These are phyloP conservation scores for Fusarium pilosicola DNA, from an alignment of 2,329 filamentous ascomycete genomes.

Conservation along the genomic window DNA sequence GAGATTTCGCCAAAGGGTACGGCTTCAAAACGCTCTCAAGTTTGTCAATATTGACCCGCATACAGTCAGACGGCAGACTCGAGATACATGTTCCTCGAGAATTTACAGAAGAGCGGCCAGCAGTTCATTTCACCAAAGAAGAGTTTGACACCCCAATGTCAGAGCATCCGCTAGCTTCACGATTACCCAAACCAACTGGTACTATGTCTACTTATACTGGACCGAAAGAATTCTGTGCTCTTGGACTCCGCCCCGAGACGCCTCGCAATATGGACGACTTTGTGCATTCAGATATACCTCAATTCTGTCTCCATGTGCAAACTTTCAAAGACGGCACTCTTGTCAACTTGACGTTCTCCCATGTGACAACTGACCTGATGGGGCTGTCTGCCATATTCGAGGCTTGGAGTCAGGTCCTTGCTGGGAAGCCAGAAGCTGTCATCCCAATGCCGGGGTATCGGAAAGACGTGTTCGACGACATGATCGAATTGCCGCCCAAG, in stretches of 20 bases:
- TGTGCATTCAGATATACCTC: conserved; percentile 1
- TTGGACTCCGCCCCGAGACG: conserved; percentile 2
- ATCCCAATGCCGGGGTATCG: conserved; percentile 1
- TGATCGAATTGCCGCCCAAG: not conserved
- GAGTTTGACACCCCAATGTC: not conserved
- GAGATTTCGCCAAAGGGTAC: conserved; percentile 14
- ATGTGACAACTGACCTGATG: conserved; percentile 17
- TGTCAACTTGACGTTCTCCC: conserved; percentile 12
- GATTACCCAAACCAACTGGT: not conserved
- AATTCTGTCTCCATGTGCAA: conserved; percentile 20
- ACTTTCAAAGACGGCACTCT: conserved; percentile 22
- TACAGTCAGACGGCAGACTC: conserved; percentile 1
- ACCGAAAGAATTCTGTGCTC: conserved; percentile 8
- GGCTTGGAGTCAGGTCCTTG: conserved; percentile 12
- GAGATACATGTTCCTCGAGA: conserved; percentile 10
- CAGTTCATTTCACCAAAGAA: conserved; percentile 12
- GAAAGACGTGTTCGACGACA: not conserved
- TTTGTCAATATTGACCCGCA: not conserved
- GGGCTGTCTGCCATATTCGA: conserved; percentile 16
- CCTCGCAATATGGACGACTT: conserved; percentile 18
- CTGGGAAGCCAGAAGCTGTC: conserved; percentile 1
- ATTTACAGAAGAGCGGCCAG: not conserved
- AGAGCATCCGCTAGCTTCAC: conserved; percentile 10
- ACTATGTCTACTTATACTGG: not conserved
- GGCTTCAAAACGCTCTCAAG: rapidly evolving